These are phyloP conservation scores for Maudiozyma bulderi DNA, from an alignment of 805 yeast species.

Conservation along the genomic window DNA sequence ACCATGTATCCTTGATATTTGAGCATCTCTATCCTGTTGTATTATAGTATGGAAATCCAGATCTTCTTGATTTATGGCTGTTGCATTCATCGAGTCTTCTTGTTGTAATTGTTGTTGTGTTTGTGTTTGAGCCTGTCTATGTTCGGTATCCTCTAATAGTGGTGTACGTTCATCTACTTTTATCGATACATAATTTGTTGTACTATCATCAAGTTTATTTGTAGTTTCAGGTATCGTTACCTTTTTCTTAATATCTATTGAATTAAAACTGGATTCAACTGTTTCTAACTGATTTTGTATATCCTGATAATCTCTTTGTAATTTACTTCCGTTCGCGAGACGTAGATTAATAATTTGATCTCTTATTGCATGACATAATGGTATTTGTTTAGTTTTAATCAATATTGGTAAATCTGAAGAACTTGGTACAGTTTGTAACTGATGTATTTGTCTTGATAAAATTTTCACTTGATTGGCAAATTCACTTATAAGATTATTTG, in stretches of 20 bases:
- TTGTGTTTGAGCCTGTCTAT: conserved; percentile 4
- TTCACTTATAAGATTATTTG: conserved; percentile 6
- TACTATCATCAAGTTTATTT: conserved; percentile 4
- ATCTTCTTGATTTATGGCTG: conserved; percentile 36
- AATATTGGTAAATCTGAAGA: conserved; percentile 26
- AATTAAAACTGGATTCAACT: neutral
- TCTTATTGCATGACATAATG: conserved; percentile 12
- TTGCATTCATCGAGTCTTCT: conserved; percentile 27
- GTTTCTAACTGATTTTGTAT: neutral
- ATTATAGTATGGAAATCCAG: conserved; percentile 54
- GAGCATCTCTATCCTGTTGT: conserved; percentile 64
- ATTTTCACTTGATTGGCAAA: conserved; percentile 10
- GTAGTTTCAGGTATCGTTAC: conserved; percentile 2
- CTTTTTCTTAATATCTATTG: conserved; percentile 25
- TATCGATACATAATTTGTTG: conserved; percentile 16
- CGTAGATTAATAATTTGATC: conserved; percentile 11
- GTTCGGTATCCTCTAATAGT: conserved; percentile 15
- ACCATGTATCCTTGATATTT: conserved; percentile 59
- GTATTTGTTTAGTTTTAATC: conserved; percentile 18
- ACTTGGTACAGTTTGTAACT: conserved; percentile 29
- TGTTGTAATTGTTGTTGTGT: conserved; percentile 25
- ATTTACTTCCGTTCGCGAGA: conserved; percentile 23
- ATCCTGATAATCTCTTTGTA: conserved; percentile 49
- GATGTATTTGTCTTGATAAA: conserved; percentile 9
- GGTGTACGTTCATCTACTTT: conserved; percentile 33